Evolutionary conservation across 768 basidiomycete genomes (phyloP), one percentile per base, ranked within the genome.

Genomic region (Auricularia sp.): DNA sequence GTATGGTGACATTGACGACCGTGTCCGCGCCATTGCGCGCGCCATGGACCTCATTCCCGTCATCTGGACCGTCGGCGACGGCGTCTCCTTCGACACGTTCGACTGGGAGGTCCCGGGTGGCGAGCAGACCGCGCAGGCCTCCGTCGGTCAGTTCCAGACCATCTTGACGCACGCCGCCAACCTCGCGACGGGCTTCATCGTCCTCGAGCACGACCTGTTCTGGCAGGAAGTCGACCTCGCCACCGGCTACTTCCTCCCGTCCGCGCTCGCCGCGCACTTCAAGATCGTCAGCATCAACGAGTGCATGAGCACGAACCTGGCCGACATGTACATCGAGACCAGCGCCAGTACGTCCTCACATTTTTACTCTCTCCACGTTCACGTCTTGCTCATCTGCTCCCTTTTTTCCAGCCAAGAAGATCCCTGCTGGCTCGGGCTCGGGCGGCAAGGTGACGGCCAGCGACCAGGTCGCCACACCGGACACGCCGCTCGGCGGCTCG

Each of bases 311-410:
- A 77, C 79, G 73, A 73, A 78, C 14, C 68, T 86, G 18, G 67
- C 74, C 21, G 84, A 92, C 70, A 85, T 90, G 2, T 96, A 94
- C 77, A 78, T 91, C 66, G 92, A 94, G 79, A 90, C 89, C 2
- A 89, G 89, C 71, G 77, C 88, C 73, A 94, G 92, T 77, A 16
- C 61, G 39, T 42, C 39, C 39, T 8, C 39, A 42, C 29, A 5
- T 42, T 7, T 42, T 7, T 14, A 7, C 39, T 42, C 13, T 42
- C 2, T 7, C 39, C 39, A 5, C 13, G 7, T 2, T 7, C 39
- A 14, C 3, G 7, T 42, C 8, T 8, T 42, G 3, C 39, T 14
- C 13, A 42, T 8, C 39, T 42, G 29, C 29, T 3, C 29, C 29
- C 29, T 42, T 42, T 14, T 8, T 42, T 42, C 1, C 39, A 14